Evolutionary conservation across 1,139 yeast species (phyloP).

Genomic region (Protomyces arabidopsidicola): DNA sequence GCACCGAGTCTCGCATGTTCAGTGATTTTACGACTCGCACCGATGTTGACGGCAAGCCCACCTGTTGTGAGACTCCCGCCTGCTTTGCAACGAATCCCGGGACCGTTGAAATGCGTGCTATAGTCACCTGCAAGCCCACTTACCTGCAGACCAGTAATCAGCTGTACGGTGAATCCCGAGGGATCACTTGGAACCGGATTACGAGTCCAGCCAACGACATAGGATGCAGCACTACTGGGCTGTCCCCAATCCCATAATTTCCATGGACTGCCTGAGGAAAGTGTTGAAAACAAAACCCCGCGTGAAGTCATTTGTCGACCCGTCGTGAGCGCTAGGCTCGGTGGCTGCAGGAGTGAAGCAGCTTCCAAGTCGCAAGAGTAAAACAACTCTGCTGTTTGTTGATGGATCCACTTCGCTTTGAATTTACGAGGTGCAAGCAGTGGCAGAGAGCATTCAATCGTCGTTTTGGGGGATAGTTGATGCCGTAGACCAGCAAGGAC

Average conservation of each 20-base stretch:
- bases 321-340: conserved; percentile 22
- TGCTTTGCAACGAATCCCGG: conserved; percentile 17
- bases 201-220: conserved; percentile 22
- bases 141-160: conserved; percentile 24
- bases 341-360: conserved; percentile 15
- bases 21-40: conserved; percentile 21
- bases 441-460: conserved; percentile 18
- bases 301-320: conserved; percentile 27
- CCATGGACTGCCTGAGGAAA: conserved; percentile 24
- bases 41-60: conserved; percentile 20
- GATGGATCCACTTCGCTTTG: conserved; percentile 20
- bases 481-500: conserved; percentile 23
- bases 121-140: conserved; percentile 26
- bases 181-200: conserved; percentile 9
- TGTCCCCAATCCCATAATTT: conserved; percentile 19
- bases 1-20: conserved; percentile 23
- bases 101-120: conserved; percentile 8
- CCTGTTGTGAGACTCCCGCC: conserved; percentile 24
- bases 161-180: conserved; percentile 18
- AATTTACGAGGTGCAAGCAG: conserved; percentile 16
- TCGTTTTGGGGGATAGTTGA: conserved; percentile 15
- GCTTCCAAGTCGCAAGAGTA: conserved; percentile 6
- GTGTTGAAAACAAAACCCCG: conserved; percentile 15
- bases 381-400: conserved; percentile 21
- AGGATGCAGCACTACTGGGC: conserved; percentile 20